These are phyloP conservation scores for Xylaria sp. DNA, from an alignment of 495 filamentous ascomycete genomes.

Conservation along the genomic window DNA sequence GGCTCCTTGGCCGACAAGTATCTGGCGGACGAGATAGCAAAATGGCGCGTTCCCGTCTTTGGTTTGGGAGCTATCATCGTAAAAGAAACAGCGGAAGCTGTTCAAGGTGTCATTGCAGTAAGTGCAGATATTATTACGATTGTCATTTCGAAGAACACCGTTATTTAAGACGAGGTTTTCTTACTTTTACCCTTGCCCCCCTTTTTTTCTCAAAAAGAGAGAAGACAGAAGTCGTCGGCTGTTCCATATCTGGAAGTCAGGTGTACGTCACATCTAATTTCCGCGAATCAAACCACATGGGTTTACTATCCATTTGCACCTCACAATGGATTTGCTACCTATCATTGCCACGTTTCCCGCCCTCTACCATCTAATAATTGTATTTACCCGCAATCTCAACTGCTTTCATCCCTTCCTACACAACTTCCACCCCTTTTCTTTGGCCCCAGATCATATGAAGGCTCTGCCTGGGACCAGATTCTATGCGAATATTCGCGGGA, in stretches of 20 bases:
- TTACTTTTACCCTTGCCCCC: neutral
- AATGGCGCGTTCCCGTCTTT: slow-evolving; percentile 13
- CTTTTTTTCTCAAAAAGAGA: neutral
- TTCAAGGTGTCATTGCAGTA: slow-evolving; percentile 9
- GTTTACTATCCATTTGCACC: neutral
- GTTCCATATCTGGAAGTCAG: neutral
- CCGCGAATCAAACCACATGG: neutral
- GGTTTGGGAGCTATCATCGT: slow-evolving; percentile 11
- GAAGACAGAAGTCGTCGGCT: neutral
- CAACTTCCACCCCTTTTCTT: neutral
- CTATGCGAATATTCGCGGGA: neutral
- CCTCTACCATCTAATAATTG: neutral
- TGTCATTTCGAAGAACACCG: neutral
- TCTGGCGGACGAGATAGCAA: neutral
- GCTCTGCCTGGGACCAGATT: neutral
- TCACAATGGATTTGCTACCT: neutral
- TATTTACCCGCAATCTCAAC: neutral
- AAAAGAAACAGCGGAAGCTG: neutral
- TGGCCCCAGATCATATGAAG: neutral
- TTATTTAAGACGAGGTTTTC: neutral
- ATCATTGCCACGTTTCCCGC: neutral
- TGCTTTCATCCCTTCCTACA: no score
- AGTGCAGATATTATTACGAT: neutral
- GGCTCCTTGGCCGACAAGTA: slow-evolving; percentile 3
- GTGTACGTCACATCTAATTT: neutral